phyloP scores from a whole-genome alignment of 1,284 basidiomycete species.

The Wallemia mellicola region DNA sequence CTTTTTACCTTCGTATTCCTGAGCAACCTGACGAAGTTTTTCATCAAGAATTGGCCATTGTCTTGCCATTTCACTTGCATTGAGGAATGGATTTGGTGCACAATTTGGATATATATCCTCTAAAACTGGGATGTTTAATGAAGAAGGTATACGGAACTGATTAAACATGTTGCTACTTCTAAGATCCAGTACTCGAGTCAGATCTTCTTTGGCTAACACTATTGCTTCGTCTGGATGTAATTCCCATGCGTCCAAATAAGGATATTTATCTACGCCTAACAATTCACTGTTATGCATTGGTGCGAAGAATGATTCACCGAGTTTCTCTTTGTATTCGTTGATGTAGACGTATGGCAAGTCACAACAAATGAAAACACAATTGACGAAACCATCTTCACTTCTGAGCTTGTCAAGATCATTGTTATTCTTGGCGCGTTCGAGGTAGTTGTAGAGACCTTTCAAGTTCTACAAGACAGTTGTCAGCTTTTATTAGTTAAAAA shows the following conservation, averaged over 20 bases:
- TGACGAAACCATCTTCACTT: not conserved
- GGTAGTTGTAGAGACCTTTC: not conserved
- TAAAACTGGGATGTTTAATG: not conserved
- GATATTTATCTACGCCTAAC: not conserved
- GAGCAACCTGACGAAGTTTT: not conserved
- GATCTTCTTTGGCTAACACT: not conserved
- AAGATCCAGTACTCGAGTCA: not conserved
- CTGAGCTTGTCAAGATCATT: not conserved
- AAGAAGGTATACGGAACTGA: not conserved
- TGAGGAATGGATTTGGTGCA: not conserved
- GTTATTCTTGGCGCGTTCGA: not conserved
- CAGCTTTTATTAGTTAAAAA: not conserved
- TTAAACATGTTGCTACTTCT: not conserved
- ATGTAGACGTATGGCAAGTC: slow-evolving; percentile 1
- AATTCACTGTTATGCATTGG: slow-evolving; percentile 1
- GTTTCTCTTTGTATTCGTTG: slow-evolving; percentile 1
- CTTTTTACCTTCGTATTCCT: not conserved
- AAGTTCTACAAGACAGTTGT: not conserved
- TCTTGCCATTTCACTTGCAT: not conserved
- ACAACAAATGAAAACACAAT: slow-evolving; percentile 1
- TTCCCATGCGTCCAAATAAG: not conserved
- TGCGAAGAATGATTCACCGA: not conserved
- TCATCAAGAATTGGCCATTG: slow-evolving; percentile 1
- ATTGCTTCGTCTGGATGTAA: not conserved
- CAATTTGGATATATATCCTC: not conserved